These are phyloP conservation scores for Lasiodiplodia sp. DNA, from an alignment of 2,329 filamentous ascomycete species.

Conservation along the genomic window DNA sequence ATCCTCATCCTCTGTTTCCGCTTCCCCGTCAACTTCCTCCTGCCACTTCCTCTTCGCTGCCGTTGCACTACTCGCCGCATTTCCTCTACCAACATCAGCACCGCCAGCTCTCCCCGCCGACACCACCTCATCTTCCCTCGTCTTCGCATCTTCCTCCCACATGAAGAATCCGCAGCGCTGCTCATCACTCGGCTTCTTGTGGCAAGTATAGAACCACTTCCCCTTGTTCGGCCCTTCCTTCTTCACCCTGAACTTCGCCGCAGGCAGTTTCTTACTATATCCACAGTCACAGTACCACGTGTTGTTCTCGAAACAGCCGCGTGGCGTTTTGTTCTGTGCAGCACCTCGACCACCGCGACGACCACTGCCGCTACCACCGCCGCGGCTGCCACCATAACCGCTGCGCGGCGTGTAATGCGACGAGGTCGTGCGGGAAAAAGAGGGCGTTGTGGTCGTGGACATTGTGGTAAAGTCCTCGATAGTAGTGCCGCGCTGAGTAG, in stretches of 20 bases:
- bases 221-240: conserved; percentile 65
- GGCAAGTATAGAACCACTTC: conserved; percentile 66
- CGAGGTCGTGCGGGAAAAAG: background rate
- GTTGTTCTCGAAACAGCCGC: conserved; percentile 33
- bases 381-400: background rate
- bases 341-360: background rate
- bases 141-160: conserved; percentile 62
- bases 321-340: background rate
- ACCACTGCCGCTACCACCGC: background rate
- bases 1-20: conserved; percentile 7
- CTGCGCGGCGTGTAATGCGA: background rate
- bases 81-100: background rate
- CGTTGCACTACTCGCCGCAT: background rate
- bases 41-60: conserved; percentile 27
- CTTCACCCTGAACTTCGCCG: conserved; percentile 63
- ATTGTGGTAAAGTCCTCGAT: background rate
- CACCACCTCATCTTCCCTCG: conserved; percentile 57
- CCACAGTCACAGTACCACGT: conserved; percentile 62
- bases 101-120: conserved; percentile 47
- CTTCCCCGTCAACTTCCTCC: conserved; percentile 24
- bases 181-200: conserved; percentile 46
- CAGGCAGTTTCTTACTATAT: conserved; percentile 54
- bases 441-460: background rate
- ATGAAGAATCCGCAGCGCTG: conserved; percentile 65
- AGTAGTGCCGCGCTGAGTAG: background rate